phyloP scores from a whole-genome alignment of 192 early-diverging fungal species.

The Spizellomyces sp. region DNA sequence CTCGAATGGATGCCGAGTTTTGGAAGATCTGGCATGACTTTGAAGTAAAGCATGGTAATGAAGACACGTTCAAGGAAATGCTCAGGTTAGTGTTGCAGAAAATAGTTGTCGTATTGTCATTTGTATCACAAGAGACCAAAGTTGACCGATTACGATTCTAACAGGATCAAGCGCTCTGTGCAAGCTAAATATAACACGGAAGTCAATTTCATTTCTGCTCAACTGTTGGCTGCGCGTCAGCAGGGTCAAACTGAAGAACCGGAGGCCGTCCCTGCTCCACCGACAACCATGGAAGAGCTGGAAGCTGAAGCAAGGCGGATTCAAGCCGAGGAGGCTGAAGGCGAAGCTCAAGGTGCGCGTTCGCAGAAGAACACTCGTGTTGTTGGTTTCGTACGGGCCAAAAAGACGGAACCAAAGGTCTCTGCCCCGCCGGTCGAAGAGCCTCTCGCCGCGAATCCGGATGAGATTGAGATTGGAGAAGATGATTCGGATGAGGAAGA shows the following conservation, averaged over 20 bases:
- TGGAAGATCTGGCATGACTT: conserved; percentile 96
- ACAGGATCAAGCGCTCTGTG: conserved; percentile 81
- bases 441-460: conserved; percentile 54
- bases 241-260: conserved; percentile 14
- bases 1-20: conserved; percentile 71
- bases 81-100: conserved; percentile 41
- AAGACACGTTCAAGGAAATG: conserved; percentile 99
- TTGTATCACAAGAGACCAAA: not conserved
- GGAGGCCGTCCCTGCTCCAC: conserved; percentile 20
- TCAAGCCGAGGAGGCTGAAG: conserved; percentile 57
- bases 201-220: conserved; percentile 61
- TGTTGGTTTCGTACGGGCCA: conserved; percentile 54
- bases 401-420: conserved; percentile 31
- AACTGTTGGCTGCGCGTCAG: conserved; percentile 49
- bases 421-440: not conserved
- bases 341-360: conserved; percentile 18
- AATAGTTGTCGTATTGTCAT: not conserved
- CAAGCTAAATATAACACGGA: conserved; percentile 86
- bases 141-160: not conserved
- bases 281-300: conserved; percentile 35
- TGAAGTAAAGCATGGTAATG: conserved; percentile 95
- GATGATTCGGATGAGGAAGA: conserved; percentile 60
- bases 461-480: conserved; percentile 70
- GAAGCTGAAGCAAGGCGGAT: conserved; percentile 29
- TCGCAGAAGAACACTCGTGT: conserved; percentile 37